Conservation (phyloP, 1,139 yeast species). For the Magnusiomyces tetraspermus region DNA sequence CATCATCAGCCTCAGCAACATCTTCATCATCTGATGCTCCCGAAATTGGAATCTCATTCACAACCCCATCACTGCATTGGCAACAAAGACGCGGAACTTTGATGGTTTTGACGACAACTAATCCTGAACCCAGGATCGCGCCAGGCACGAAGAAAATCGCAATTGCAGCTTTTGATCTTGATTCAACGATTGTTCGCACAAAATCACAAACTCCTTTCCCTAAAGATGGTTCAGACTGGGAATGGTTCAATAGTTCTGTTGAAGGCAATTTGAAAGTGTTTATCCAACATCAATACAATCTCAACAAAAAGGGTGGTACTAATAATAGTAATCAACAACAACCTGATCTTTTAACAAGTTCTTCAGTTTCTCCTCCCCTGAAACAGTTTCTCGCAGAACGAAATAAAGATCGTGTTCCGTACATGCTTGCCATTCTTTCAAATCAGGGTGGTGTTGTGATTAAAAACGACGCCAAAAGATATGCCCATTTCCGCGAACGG, state of each 20-base stretch:
- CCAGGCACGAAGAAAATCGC: conserved; percentile 10
- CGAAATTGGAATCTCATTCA: not conserved
- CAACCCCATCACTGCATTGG: not conserved
- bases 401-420: conserved; percentile 13
- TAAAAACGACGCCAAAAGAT: conserved; percentile 43
- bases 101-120: not conserved
- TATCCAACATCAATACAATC: conserved; percentile 6
- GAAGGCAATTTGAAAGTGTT: conserved; percentile 29
- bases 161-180: conserved; percentile 69
- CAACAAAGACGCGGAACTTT: not conserved
- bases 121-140: not conserved
- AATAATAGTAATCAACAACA: not conserved
- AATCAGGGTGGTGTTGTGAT: conserved; percentile 68
- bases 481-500: conserved; percentile 39
- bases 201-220: conserved; percentile 51
- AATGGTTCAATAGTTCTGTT: conserved; percentile 39
- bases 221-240: conserved; percentile 57
- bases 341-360: not conserved
- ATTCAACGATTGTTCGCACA: conserved; percentile 57
- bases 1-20: too few species aligned
- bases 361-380: conserved; percentile 11
- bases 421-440: conserved; percentile 59
- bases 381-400: conserved; percentile 6
- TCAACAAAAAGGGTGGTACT: not conserved
- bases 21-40: not conserved